These are phyloP conservation scores for Lophiotrema nucula DNA, from an alignment of 495 filamentous ascomycete species.

Conservation along the genomic window DNA sequence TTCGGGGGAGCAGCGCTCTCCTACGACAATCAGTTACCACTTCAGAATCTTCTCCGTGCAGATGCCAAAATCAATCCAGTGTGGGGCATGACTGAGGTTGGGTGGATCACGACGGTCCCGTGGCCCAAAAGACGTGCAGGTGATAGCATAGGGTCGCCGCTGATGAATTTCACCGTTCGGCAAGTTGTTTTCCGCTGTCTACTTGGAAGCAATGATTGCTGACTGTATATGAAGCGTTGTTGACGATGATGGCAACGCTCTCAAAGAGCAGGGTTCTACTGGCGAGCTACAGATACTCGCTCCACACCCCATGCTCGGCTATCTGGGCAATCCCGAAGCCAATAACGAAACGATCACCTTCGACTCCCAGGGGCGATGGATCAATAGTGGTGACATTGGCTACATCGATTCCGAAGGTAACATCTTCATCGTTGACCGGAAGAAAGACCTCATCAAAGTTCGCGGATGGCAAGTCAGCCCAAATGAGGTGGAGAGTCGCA, in stretches of 20 bases:
- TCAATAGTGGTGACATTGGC: slow-evolving; percentile 13
- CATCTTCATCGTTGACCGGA: slow-evolving; percentile 10
- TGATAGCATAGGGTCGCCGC: neutral
- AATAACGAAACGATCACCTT: neutral
- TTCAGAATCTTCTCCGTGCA: neutral
- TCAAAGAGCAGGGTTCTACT: neutral
- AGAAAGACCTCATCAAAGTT: slow-evolving; percentile 22
- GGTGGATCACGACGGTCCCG: slow-evolving; percentile 1
- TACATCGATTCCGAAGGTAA: neutral
- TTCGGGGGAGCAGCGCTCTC: neutral
- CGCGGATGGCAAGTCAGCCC: slow-evolving; percentile 15
- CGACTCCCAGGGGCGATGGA: neutral
- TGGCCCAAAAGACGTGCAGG: neutral
- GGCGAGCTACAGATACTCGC: neutral
- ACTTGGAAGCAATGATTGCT: too few species aligned
- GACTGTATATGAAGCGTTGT: neutral
- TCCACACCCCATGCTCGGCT: slow-evolving; percentile 2
- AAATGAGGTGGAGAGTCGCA: slow-evolving; percentile 1
- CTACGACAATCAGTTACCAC: neutral
- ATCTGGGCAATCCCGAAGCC: neutral
- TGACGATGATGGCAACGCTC: neutral
- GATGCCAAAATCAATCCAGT: neutral
- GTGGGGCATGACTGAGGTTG: slow-evolving; percentile 16
- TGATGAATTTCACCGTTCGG: neutral
- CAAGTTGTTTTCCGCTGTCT: too few species aligned